Conservation (phyloP, 768 basidiomycete species). For the Trametes maxima region DNA sequence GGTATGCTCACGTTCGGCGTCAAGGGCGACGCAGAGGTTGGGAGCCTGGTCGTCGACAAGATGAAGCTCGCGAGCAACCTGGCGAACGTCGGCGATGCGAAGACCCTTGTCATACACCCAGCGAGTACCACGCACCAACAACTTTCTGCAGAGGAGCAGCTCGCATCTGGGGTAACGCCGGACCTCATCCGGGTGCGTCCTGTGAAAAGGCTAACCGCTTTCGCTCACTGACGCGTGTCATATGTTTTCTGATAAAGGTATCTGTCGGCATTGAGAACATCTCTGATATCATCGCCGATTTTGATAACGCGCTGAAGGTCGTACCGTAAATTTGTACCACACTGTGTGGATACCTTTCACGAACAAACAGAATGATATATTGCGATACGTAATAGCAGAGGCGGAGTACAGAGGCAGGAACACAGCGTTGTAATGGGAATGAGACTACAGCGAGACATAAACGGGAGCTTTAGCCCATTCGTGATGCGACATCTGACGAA, state of each 20-base stretch:
- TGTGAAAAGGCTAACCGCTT: not conserved
- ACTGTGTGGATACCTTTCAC: not conserved
- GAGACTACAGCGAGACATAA: not conserved
- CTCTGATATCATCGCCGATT: constrained; percentile 47
- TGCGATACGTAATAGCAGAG: not conserved
- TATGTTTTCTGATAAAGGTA: constrained; percentile 29
- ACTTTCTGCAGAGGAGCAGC: constrained; percentile 59
- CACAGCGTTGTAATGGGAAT: not conserved
- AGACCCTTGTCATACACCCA: constrained; percentile 80
- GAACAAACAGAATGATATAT: not conserved
- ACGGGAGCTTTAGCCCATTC: no score
- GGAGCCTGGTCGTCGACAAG: constrained; percentile 67
- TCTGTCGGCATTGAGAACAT: constrained; percentile 47
- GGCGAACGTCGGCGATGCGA: constrained; percentile 78
- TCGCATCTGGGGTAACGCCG: constrained; percentile 65
- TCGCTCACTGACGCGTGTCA: no score
- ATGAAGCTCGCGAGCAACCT: constrained; percentile 73
- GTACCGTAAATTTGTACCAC: constrained; percentile 22
- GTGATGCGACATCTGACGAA: no score
- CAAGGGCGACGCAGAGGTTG: constrained; percentile 51
- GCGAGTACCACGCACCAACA: constrained; percentile 79
- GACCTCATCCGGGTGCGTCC: constrained; percentile 69
- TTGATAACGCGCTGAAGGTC: constrained; percentile 40
- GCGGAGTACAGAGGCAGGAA: not conserved
- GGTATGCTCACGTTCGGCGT: constrained; percentile 82